Evolutionary conservation across 2,329 filamentous ascomycete species (phyloP).

Genomic region (Colletotrichum scovillei): DNA sequence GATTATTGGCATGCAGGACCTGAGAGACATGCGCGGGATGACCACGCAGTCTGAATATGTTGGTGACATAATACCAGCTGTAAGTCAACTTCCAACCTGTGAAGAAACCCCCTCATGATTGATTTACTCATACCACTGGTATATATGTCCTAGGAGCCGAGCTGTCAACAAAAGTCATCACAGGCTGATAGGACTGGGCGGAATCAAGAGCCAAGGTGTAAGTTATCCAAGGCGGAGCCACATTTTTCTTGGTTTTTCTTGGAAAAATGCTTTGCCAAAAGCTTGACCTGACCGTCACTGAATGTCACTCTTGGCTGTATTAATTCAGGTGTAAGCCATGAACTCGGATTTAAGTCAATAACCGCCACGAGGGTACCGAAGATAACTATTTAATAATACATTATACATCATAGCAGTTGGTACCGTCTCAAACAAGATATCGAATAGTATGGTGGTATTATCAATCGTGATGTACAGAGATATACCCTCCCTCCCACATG

Average conservation of each 20-base stretch:
- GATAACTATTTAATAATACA: background rate
- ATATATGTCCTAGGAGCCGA: no score
- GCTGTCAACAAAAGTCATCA: background rate
- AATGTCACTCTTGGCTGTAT: background rate
- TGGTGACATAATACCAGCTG: background rate
- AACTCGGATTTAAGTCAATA: background rate
- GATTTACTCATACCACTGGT: no score
- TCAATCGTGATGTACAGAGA: background rate
- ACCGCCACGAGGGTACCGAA: no score
- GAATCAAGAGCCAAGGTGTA: background rate
- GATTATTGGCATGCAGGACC: background rate
- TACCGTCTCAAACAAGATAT: background rate
- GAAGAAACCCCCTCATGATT: background rate
- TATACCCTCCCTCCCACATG: background rate
- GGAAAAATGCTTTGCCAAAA: conserved; percentile 30
- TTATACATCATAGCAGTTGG: background rate
- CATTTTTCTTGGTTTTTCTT: conserved; percentile 4
- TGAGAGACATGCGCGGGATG: background rate
- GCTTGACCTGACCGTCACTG: conserved; percentile 19
- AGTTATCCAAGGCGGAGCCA: conserved; percentile 2
- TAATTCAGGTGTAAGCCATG: background rate
- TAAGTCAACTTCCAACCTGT: background rate
- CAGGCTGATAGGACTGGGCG: background rate
- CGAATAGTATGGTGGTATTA: background rate
- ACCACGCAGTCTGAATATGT: background rate